Percentiles rank a stretch among this genome's conserved stretches.
Evolutionary conservation across 164 flowering plant species (phyloP).

Genomic region (Houttuynia cordata): DNA sequence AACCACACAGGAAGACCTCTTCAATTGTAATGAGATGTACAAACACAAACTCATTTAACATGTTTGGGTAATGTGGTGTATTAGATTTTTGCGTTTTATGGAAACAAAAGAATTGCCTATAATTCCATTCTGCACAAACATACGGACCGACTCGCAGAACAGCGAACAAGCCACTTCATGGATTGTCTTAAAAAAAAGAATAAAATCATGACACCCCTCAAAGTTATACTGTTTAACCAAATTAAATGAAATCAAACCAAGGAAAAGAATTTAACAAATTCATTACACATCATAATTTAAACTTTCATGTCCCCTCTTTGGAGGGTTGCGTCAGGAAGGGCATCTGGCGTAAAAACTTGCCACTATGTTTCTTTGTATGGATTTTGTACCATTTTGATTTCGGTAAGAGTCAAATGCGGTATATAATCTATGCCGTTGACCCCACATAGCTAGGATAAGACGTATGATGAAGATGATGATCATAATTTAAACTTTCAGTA

Average conservation of each 20-base stretch:
- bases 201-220: not conserved
- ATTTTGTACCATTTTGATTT: no score
- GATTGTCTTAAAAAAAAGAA: not conserved
- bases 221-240: not conserved
- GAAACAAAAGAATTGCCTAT: not conserved
- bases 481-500: no score
- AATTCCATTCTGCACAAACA: slow-evolving; percentile 1
- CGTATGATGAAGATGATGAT: no score
- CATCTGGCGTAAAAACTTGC: no score
- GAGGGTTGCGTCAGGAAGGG: no score
- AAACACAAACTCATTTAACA: not conserved
- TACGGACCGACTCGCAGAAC: not conserved
- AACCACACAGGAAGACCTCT: slow-evolving; percentile 28
- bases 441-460: no score
- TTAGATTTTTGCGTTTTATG: not conserved
- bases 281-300: not conserved
- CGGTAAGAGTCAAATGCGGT: no score
- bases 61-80: not conserved
- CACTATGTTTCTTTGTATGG: no score
- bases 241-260: no score
- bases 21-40: not conserved
- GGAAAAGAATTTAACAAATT: no score
- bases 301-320: no score
- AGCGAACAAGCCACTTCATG: not conserved
- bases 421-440: no score